Conservation (phyloP, 176 grass and related monocot species). For the Rhynchospora breviuscula region DNA sequence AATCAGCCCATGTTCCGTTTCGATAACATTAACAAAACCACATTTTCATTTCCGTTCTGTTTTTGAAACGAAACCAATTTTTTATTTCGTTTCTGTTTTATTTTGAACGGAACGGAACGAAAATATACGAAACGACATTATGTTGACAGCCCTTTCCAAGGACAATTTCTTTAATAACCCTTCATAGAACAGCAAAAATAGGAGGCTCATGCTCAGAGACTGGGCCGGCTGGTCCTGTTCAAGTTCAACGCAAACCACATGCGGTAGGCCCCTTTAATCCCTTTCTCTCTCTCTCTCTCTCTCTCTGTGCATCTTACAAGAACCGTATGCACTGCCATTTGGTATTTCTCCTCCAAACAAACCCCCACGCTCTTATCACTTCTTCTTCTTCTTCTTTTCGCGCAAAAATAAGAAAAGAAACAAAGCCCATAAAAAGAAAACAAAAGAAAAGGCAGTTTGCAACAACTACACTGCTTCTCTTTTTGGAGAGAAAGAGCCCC, state of each 20-base stretch:
- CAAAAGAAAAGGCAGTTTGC: constrained; percentile 8
- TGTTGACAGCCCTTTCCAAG: too few relatives aligned
- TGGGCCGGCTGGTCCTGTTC: background rate
- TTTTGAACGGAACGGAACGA: too few relatives aligned
- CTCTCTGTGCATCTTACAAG: background rate
- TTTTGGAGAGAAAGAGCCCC: too few relatives aligned
- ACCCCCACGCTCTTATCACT: background rate
- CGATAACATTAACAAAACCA: too few relatives aligned
- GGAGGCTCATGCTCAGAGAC: background rate
- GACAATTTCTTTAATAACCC: background rate
- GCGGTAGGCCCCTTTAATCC: background rate
- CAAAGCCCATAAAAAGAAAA: background rate
- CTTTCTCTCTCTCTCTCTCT: too few relatives aligned
- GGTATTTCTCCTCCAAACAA: background rate
- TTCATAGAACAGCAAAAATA: background rate
- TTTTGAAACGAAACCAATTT: too few relatives aligned
- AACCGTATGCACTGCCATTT: background rate
- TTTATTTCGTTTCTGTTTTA: too few relatives aligned
- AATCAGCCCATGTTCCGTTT: too few relatives aligned
- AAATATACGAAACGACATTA: too few relatives aligned
- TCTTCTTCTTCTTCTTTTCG: background rate
- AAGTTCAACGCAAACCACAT: constrained; percentile 13
- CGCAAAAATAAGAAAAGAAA: background rate
- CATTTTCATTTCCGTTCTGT: too few relatives aligned
- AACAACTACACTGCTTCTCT: background rate